phyloP scores from a whole-genome alignment of 2,329 filamentous ascomycete genomes.

The Stagonosporopsis chrysanthemi region DNA sequence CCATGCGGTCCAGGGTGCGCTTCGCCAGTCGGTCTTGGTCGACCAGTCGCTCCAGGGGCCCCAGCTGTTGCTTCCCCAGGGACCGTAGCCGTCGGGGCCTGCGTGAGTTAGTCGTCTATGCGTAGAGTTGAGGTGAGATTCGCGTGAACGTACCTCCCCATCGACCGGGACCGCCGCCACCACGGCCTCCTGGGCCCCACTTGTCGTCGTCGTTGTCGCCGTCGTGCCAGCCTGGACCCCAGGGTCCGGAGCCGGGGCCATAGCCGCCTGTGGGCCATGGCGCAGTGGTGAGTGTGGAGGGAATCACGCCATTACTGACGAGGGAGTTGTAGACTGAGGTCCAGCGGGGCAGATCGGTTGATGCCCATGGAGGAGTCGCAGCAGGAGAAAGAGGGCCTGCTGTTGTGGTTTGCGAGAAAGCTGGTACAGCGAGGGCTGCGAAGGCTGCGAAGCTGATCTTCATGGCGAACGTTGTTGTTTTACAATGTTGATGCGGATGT shows the following conservation, averaged over 20 bases:
- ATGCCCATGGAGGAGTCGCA: conserved; percentile 31
- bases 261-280: conserved; percentile 37
- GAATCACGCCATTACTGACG: conserved; percentile 33
- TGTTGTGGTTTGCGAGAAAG: conserved; percentile 9
- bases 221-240: conserved; percentile 23
- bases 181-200: conserved; percentile 18
- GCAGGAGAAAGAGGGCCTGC: not conserved
- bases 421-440: conserved; percentile 4
- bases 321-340: conserved; percentile 40
- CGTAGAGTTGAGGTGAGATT: not conserved
- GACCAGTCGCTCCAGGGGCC: conserved; percentile 43
- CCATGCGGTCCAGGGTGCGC: conserved; percentile 46
- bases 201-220: conserved; percentile 3
- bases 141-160: conserved; percentile 31
- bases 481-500: not conserved
- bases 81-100: conserved; percentile 36
- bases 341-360: conserved; percentile 30
- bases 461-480: conserved; percentile 11
- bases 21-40: conserved; percentile 37
- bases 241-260: conserved; percentile 30
- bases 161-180: conserved; percentile 21
- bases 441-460: conserved; percentile 16
- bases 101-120: conserved; percentile 1
- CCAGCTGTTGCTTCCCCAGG: conserved; percentile 37
- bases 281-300: conserved; percentile 33